Percentiles rank a stretch among this genome's conserved stretches.
Conservation (phyloP, 208 protist species). For the Trypanosoma platydactyli region DNA sequence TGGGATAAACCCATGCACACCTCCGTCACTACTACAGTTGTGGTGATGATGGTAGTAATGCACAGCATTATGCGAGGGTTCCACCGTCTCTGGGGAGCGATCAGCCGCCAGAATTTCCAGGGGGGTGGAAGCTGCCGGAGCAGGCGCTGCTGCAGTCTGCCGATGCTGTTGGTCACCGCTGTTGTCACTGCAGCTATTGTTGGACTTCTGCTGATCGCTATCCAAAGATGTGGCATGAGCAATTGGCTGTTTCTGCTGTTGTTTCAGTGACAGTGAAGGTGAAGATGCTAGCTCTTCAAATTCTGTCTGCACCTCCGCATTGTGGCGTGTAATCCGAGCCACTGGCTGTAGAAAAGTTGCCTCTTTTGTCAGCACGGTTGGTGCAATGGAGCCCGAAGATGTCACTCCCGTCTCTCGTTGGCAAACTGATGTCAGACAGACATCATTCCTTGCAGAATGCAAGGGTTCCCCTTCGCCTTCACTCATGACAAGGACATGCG, state of each 20-base stretch:
- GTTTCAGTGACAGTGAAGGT: not conserved
- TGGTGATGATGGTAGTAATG: slow-evolving; percentile 27
- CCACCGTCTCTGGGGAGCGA: not conserved
- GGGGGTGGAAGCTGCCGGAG: not conserved
- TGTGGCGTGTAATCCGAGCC: not conserved
- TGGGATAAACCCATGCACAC: not conserved
- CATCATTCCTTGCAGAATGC: not conserved
- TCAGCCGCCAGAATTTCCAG: slow-evolving; percentile 17
- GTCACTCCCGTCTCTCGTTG: not conserved
- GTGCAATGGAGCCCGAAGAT: not conserved
- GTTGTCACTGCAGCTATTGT: not conserved
- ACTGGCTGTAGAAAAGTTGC: not conserved
- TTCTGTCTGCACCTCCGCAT: not conserved
- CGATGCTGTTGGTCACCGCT: not conserved
- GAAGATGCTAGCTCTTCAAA: not conserved
- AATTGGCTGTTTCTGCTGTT: not conserved
- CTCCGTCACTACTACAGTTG: slow-evolving; percentile 1
- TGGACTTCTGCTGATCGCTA: not conserved
- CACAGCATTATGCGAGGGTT: slow-evolving; percentile 6
- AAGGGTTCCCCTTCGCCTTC: not conserved
- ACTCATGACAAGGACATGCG: slow-evolving; percentile 27
- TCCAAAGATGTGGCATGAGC: not conserved
- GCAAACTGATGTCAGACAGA: not conserved
- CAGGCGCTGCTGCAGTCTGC: not conserved
- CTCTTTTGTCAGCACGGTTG: not conserved